A percentile compares a stretch with the other conserved stretches of the same genome.
These are phyloP conservation scores for Paralagenidium karlingii DNA, from an alignment of 352 stramenopile genomes.

Conservation along the genomic window DNA sequence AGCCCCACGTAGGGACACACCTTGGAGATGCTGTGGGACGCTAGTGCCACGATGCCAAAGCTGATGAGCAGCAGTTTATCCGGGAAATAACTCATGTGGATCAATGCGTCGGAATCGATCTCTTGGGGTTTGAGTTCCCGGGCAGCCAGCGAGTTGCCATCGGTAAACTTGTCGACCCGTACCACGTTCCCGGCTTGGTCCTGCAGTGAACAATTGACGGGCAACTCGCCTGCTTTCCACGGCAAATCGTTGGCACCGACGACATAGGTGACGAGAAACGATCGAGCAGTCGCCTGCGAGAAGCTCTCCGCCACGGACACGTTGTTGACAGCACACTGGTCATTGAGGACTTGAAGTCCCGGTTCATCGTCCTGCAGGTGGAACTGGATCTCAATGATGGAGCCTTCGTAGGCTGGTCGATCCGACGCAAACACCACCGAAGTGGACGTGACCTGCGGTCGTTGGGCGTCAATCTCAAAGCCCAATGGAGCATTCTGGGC, in stretches of 20 bases:
- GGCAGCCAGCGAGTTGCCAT: constrained; percentile 47
- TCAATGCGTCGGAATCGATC: constrained; percentile 26
- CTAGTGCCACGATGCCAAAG: constrained; percentile 46
- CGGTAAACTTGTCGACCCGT: constrained; percentile 39
- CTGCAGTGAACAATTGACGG: constrained; percentile 31
- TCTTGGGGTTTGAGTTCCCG: constrained; percentile 49
- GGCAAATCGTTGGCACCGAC: constrained; percentile 29
- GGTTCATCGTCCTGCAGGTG: constrained; percentile 21
- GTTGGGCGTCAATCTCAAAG: constrained; percentile 40
- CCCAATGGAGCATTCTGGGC: constrained; percentile 9
- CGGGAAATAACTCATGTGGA: constrained; percentile 37
- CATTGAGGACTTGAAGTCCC: constrained; percentile 19
- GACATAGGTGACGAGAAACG: constrained; percentile 47
- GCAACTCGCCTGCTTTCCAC: constrained; percentile 45
- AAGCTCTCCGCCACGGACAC: constrained; percentile 40
- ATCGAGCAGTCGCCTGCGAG: constrained; percentile 20
- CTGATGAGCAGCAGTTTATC: constrained; percentile 30
- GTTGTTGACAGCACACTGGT: constrained; percentile 42
- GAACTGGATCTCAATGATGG: constrained; percentile 52
- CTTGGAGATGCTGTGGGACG: constrained; percentile 46
- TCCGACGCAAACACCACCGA: constrained; percentile 44
- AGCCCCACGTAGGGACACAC: constrained; percentile 41
- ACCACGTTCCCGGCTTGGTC: constrained; percentile 35
- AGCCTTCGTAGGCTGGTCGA: constrained; percentile 39
- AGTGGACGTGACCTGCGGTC: constrained; percentile 23